A percentile compares a stretch with the other conserved stretches of the same genome.
Evolutionary conservation across 257 asterid genomes (phyloP).

Genomic region (Verbascum thapsus): DNA sequence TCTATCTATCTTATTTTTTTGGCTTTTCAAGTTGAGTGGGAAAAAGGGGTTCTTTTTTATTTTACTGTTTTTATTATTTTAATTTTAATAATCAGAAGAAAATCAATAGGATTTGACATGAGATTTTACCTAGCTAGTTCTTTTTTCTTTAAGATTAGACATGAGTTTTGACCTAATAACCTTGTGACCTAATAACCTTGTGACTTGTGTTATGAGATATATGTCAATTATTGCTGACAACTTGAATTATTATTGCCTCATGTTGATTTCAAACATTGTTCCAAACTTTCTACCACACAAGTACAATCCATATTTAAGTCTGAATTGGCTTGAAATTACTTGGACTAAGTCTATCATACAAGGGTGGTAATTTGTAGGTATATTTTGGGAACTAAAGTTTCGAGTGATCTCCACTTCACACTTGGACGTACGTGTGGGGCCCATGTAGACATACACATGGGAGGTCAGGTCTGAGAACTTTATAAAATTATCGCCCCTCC

Average conservation of each 20-base stretch:
- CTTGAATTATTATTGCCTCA: constrained; percentile 12
- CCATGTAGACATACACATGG: too few species aligned
- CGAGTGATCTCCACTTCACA: too few species aligned
- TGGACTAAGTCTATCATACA: too few species aligned
- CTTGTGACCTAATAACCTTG: constrained; percentile 22
- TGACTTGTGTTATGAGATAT: background rate
- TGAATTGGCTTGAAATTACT: constrained; percentile 6
- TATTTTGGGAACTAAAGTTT: too few species aligned
- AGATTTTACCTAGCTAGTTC: too few species aligned
- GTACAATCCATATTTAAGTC: constrained; percentile 19
- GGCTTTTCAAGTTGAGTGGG: constrained; percentile 17
- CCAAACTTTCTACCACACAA: constrained; percentile 12
- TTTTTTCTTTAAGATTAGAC: too few species aligned
- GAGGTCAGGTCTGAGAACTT: too few species aligned
- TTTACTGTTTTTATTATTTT: constrained; percentile 29
- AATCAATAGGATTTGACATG: background rate
- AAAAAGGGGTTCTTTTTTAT: constrained; percentile 25
- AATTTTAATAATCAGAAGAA: background rate
- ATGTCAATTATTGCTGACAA: constrained; percentile 6
- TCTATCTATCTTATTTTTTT: background rate
- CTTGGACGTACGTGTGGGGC: too few species aligned
- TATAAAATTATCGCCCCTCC: too few species aligned
- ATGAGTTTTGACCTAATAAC: constrained; percentile 47
- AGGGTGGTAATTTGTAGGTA: too few species aligned
- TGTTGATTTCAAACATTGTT: constrained; percentile 23